Evolutionary conservation across 78 protist species (phyloP).

Genomic region (Cyanophora paradoxa): DNA sequence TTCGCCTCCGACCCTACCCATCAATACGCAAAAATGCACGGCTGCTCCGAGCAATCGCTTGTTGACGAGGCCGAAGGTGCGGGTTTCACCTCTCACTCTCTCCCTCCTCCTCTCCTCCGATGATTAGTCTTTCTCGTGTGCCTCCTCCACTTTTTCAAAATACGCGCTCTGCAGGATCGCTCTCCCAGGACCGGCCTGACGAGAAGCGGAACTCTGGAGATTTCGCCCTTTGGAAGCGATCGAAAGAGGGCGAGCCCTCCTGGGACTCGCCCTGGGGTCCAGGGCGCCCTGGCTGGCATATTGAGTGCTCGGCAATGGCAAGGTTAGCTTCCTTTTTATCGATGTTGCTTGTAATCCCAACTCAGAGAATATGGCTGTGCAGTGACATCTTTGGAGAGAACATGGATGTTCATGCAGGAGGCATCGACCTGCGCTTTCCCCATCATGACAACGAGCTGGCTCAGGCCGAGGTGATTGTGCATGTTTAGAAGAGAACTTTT

Average conservation of each 20-base stretch:
- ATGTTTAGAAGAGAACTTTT: no score
- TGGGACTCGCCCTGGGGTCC: constrained; percentile 91
- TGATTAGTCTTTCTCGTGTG: no score
- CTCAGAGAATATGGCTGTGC: no score
- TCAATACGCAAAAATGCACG: no score
- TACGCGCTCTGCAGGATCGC: neutral
- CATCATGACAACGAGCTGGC: constrained; percentile 99
- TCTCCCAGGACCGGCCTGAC: neutral
- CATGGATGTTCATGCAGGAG: constrained; percentile 92
- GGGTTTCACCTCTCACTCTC: no score
- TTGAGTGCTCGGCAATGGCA: constrained; percentile 99
- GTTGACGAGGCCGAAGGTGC: no score
- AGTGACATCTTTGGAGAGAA: constrained; percentile 39
- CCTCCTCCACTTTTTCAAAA: neutral
- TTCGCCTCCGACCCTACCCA: no score
- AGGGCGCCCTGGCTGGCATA: constrained; percentile 99
- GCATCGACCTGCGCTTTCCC: constrained; percentile 95
- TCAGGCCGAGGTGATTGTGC: no score
- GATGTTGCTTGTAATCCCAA: no score
- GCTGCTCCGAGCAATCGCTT: no score
- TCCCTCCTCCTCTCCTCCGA: neutral
- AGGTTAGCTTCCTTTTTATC: no score
- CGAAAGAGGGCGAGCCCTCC: constrained; percentile 37
- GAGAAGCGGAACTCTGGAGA: constrained; percentile 40
- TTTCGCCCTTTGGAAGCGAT: constrained; percentile 70